phyloP scores from a whole-genome alignment of 140 eudicot genomes.

The Erigeron philadelphicus region DNA sequence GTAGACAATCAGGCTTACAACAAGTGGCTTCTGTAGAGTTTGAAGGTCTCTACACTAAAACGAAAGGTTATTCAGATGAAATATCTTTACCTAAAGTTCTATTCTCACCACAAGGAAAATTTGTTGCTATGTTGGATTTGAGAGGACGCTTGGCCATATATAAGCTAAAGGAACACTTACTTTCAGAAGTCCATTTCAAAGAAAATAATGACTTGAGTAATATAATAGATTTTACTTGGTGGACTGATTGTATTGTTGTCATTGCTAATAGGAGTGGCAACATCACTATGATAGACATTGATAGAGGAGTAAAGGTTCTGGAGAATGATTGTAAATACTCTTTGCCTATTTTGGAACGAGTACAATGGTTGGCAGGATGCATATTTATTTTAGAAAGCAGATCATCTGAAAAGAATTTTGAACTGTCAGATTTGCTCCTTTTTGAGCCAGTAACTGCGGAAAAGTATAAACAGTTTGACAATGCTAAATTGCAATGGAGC shows the following conservation, averaged over 20 bases:
- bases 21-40: constrained; percentile 46
- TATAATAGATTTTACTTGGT: constrained; percentile 83
- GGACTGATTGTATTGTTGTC: constrained; percentile 64
- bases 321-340: constrained; percentile 50
- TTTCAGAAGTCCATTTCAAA: constrained; percentile 37
- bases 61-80: constrained; percentile 49
- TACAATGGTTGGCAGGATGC: constrained; percentile 39
- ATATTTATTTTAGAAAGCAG: constrained; percentile 68
- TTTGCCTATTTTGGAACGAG: constrained; percentile 69
- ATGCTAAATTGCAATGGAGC: constrained; percentile 52
- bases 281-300: constrained; percentile 49
- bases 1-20: constrained; percentile 43
- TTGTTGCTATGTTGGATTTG: constrained; percentile 70
- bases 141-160: constrained; percentile 56
- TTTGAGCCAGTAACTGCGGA: constrained; percentile 45
- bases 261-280: constrained; percentile 58
- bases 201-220: constrained; percentile 36
- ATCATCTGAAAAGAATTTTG: constrained; percentile 38
- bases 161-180: constrained; percentile 40
- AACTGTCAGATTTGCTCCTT: constrained; percentile 35
- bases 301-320: constrained; percentile 36
- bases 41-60: constrained; percentile 65
- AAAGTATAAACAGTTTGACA: constrained; percentile 44
- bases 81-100: constrained; percentile 68
- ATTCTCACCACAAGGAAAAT: constrained; percentile 60